Base-by-base conservation (phyloP, 129 eudicot genomes). In the Pittosporum tobira region DNA sequence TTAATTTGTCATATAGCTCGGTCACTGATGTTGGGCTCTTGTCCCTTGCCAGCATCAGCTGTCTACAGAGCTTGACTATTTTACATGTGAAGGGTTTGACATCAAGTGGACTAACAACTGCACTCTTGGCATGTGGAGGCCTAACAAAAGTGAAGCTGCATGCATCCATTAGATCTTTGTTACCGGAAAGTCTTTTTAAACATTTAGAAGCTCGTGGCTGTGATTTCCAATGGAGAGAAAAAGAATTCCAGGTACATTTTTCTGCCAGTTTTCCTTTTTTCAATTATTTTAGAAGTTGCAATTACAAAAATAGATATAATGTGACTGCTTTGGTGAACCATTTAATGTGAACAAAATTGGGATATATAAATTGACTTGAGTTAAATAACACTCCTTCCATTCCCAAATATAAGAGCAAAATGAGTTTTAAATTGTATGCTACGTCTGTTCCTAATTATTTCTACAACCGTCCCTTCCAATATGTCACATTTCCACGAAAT, bases 131-230 rank as follows among this genome's bases (percentile, higher is more conserved):
- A 19, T 93, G 99, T 68, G 85, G 79, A 29, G 94, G 94, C 44
- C 75, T 93, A 44, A 79, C 84, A 6, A 93, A 93, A 77, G 96
- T 87, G 59, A 93, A 93, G 85, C 96, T 93, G 25, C 99, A 84
- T 23, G 68, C 88, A 0, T 76, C 79, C 15, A 81, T 93, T 63
- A 93, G 73, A 68, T 77, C 76, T 2, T 64, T 71, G 65, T 57
- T 93, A 31, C 94, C 94, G 4, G 80, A 71, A 64, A 64, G 45
- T 13, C 75, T 93, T 36, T 65, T 93, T 53, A 76, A 73, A 56
- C 87, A 87, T 48, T 47, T 93, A 57, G 99, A 93, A 80, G 85
- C 99, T 51, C 96, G 96, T 36, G 99, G 99, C 37, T 86, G 94
- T 53, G 70, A 61, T 63, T 81, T 93, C 44, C 91, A 71, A 37